A percentile compares a stretch with the other conserved stretches of the same genome.
These are phyloP conservation scores for Eimeria maxima DNA, from an alignment of 169 alveolate species.

Conservation along the genomic window DNA sequence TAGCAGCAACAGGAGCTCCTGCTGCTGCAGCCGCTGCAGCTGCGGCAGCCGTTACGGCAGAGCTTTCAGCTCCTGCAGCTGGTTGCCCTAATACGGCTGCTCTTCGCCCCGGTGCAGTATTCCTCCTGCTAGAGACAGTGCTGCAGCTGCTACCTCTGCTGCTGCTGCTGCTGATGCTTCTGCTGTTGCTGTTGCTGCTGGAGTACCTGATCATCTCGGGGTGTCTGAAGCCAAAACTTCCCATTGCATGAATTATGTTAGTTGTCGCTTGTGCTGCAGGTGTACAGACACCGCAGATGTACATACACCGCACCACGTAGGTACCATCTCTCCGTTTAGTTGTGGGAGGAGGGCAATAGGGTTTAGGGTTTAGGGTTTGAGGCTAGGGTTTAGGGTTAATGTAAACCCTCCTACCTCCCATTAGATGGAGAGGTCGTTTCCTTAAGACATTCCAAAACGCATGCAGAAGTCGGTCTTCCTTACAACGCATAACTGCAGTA, in stretches of 20 bases:
- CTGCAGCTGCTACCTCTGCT: neutral
- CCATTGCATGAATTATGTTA: constrained; percentile 15
- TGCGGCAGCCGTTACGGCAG: too few relatives aligned
- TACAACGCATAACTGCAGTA: neutral
- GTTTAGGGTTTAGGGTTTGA: neutral
- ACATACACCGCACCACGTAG: neutral
- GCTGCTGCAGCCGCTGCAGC: too few relatives aligned
- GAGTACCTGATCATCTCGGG: too few relatives aligned
- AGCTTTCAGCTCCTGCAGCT: neutral
- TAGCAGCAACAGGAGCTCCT: too few relatives aligned
- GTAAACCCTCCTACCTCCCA: neutral
- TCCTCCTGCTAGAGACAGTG: neutral
- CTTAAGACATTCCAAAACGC: constrained; percentile 5
- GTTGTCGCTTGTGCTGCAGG: constrained; percentile 49
- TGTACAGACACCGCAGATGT: too few relatives aligned
- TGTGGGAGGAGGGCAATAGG: too few relatives aligned
- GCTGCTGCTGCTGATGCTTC: constrained; percentile 1
- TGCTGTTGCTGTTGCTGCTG: neutral
- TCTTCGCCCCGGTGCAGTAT: neutral
- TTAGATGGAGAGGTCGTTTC: constrained; percentile 2
- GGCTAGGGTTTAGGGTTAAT: too few relatives aligned
- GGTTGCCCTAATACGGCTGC: neutral
- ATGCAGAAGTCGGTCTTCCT: constrained; percentile 34
- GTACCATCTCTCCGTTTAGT: too few relatives aligned
- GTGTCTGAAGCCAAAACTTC: constrained; percentile 39